A percentile compares a stretch with the other conserved stretches of the same genome.
These are phyloP conservation scores for Picochlorum costavermella DNA, from an alignment of 139 green algal genomes.

Conservation along the genomic window DNA sequence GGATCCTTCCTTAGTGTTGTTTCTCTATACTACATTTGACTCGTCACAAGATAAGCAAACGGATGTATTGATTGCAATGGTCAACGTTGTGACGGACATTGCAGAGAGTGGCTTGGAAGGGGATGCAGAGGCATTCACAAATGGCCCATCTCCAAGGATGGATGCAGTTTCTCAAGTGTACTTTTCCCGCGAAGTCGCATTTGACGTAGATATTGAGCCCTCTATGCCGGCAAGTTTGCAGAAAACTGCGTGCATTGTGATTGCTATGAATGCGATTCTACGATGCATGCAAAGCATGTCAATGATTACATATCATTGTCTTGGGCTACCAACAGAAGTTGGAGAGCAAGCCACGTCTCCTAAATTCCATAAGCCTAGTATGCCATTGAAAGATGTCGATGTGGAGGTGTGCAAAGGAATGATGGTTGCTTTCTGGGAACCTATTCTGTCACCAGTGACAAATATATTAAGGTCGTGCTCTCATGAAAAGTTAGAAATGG, in stretches of 20 bases:
- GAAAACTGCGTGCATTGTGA: not conserved
- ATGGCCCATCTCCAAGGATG: slow-evolving; percentile 5
- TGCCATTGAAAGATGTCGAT: not conserved
- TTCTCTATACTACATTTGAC: slow-evolving; percentile 44
- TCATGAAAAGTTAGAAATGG: slow-evolving; percentile 30
- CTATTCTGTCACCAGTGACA: slow-evolving; percentile 37
- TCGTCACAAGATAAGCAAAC: slow-evolving; percentile 33
- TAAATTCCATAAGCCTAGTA: slow-evolving; percentile 1
- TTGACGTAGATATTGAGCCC: not conserved
- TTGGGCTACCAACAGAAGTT: not conserved
- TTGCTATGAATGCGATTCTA: slow-evolving; percentile 54
- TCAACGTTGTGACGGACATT: slow-evolving; percentile 17
- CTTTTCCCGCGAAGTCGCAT: not conserved
- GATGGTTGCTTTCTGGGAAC: slow-evolving; percentile 28
- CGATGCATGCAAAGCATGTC: slow-evolving; percentile 29
- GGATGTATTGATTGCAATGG: slow-evolving; percentile 29
- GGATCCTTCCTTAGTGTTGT: slow-evolving; percentile 36
- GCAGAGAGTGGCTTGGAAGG: slow-evolving; percentile 23
- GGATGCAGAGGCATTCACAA: slow-evolving; percentile 1
- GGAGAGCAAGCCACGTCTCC: not conserved
- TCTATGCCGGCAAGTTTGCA: not conserved
- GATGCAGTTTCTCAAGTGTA: slow-evolving; percentile 1
- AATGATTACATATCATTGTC: not conserved
- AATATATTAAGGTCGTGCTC: slow-evolving; percentile 33
- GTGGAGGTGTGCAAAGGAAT: not conserved